A percentile compares a stretch with the other conserved stretches of the same genome.
phyloP scores from a whole-genome alignment of 2,329 filamentous ascomycete species.

The Simplicillium sp. region DNA sequence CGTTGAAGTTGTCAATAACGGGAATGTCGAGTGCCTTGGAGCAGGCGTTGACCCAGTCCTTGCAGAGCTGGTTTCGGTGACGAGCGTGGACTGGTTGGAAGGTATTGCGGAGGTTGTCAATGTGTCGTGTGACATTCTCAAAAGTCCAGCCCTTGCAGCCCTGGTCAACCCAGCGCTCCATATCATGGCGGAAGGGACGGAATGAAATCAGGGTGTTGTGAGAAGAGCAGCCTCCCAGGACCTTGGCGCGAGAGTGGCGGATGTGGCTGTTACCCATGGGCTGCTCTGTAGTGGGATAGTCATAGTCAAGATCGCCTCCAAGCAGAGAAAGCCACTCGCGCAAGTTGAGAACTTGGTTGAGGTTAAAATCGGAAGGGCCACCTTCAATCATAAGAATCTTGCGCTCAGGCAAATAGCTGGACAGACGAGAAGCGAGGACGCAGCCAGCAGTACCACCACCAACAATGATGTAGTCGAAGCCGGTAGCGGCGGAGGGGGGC shows the following conservation, averaged over 20 bases:
- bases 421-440: constrained; percentile 70
- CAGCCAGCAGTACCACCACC: constrained; percentile 82
- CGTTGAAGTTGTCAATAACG: constrained; percentile 77
- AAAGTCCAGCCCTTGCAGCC: constrained; percentile 84
- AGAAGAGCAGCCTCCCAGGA: constrained; percentile 83
- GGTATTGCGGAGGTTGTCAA: constrained; percentile 83
- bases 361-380: constrained; percentile 80
- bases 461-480: constrained; percentile 78
- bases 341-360: constrained; percentile 76
- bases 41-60: constrained; percentile 81
- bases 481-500: constrained; percentile 51
- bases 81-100: constrained; percentile 78
- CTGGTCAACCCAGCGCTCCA: constrained; percentile 71
- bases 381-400: constrained; percentile 78
- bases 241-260: constrained; percentile 84
- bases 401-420: constrained; percentile 76
- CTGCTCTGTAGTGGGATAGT: constrained; percentile 83
- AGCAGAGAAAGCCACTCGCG: constrained; percentile 81
- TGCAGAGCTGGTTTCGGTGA: constrained; percentile 83
- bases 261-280: constrained; percentile 88
- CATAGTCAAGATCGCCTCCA: constrained; percentile 82
- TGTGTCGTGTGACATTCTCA: constrained; percentile 69
- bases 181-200: constrained; percentile 82
- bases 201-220: constrained; percentile 94
- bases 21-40: constrained; percentile 72